Evolutionary conservation across 2,329 filamentous ascomycete genomes (phyloP).

Genomic region (Fusarium fujikuroi): DNA sequence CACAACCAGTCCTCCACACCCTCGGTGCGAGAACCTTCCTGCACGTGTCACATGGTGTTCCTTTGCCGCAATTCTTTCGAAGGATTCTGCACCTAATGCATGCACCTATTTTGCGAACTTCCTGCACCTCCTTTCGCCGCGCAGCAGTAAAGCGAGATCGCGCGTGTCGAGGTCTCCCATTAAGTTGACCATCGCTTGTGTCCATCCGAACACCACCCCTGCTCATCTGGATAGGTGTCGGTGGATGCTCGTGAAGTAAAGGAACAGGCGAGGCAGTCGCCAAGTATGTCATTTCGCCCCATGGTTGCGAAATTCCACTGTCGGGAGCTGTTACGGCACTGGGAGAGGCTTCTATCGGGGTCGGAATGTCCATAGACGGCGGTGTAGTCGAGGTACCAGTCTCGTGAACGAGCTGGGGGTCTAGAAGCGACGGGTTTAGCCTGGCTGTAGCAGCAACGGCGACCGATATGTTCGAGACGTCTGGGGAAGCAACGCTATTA

Average conservation of each 20-base stretch:
- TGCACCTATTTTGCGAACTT: constrained; percentile 71
- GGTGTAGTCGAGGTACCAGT: constrained; percentile 47
- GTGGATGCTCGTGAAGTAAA: constrained; percentile 46
- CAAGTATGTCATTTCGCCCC: constrained; percentile 65
- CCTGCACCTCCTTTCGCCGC: constrained; percentile 72
- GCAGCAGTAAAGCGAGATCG: constrained; percentile 67
- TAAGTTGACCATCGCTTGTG: constrained; percentile 53
- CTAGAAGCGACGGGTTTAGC: constrained; percentile 64
- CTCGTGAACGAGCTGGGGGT: constrained; percentile 58
- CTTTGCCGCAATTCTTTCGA: constrained; percentile 73
- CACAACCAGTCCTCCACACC: constrained; percentile 73
- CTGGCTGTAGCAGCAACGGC: constrained; percentile 67
- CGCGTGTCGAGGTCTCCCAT: constrained; percentile 63
- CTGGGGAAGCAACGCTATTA: constrained; percentile 51
- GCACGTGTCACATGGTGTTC: constrained; percentile 71
- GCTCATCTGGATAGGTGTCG: constrained; percentile 48
- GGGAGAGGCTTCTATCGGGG: constrained; percentile 38
- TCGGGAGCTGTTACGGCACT: constrained; percentile 40
- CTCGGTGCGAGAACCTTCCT: constrained; percentile 71
- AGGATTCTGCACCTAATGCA: constrained; percentile 74
- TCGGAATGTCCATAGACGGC: constrained; percentile 39
- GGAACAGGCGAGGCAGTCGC: constrained; percentile 50
- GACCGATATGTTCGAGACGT: constrained; percentile 63
- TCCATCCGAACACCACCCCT: constrained; percentile 66
- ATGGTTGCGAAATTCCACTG: constrained; percentile 54